Percentiles rank a stretch among this genome's conserved stretches.
Evolutionary conservation across 352 stramenopile genomes (phyloP).

Genomic region (Globisporangium orthogonon): DNA sequence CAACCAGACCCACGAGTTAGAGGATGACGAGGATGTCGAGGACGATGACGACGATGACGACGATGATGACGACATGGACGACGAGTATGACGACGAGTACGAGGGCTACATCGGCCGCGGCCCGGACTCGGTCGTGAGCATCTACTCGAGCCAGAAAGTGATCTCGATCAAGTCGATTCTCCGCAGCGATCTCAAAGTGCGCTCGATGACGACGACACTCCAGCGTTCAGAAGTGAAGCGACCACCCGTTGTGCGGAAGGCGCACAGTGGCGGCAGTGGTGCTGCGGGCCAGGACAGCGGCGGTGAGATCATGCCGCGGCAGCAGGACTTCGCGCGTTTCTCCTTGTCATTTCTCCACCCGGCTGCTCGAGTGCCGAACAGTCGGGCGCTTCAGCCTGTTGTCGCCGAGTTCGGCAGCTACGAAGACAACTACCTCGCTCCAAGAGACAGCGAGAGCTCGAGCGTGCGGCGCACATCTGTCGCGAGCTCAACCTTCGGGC

Average conservation of each 20-base stretch:
- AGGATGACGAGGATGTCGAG: slow-evolving; percentile 3
- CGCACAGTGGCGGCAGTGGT: slow-evolving; percentile 3
- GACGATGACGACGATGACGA: slow-evolving; percentile 1
- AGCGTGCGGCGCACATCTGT: slow-evolving; percentile 40
- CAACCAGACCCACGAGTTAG: not conserved
- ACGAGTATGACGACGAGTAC: slow-evolving; percentile 18
- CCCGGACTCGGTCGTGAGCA: slow-evolving; percentile 7
- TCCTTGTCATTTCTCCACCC: slow-evolving; percentile 47
- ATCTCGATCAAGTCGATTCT: slow-evolving; percentile 55
- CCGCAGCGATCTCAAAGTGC: slow-evolving; percentile 10
- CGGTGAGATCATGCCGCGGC: slow-evolving; percentile 2
- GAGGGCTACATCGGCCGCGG: slow-evolving; percentile 18
- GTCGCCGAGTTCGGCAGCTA: slow-evolving; percentile 38
- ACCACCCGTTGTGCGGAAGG: not conserved
- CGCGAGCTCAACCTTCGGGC: slow-evolving; percentile 36
- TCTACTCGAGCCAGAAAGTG: slow-evolving; percentile 35
- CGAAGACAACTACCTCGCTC: slow-evolving; percentile 20
- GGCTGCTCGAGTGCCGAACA: slow-evolving; percentile 5
- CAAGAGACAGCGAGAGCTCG: slow-evolving; percentile 22
- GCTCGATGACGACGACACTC: slow-evolving; percentile 4
- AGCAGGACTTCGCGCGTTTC: slow-evolving; percentile 3
- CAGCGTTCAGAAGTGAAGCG: not conserved
- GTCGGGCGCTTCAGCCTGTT: slow-evolving; percentile 15
- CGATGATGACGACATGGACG: slow-evolving; percentile 11
- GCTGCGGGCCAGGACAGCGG: not conserved